Evolutionary conservation across 345 rosid species (phyloP).

Genomic region (Pistacia atlantica): DNA sequence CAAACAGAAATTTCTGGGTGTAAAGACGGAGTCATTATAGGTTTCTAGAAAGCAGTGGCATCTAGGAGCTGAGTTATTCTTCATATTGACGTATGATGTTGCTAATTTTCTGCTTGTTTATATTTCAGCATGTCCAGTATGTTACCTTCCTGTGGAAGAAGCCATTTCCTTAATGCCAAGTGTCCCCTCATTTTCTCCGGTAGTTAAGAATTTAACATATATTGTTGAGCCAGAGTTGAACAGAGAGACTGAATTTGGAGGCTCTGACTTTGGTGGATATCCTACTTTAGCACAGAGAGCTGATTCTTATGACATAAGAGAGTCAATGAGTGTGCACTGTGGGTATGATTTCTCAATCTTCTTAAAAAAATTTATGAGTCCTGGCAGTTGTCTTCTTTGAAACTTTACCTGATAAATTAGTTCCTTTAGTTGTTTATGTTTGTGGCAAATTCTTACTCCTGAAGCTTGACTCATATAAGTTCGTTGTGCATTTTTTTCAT

Average conservation of each 20-base stretch:
- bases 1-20: not conserved
- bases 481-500: conserved; percentile 7
- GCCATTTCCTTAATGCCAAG: conserved; percentile 88
- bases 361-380: not conserved
- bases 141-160: conserved; percentile 96
- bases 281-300: conserved; percentile 80
- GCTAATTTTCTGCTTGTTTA: conserved; percentile 29
- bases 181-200: conserved; percentile 80
- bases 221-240: conserved; percentile 64
- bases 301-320: conserved; percentile 81
- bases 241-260: conserved; percentile 80
- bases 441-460: conserved; percentile 12
- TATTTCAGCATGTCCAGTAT: conserved; percentile 91
- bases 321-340: conserved; percentile 84
- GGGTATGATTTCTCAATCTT: conserved; percentile 59
- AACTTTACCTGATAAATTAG: not conserved
- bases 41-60: conserved; percentile 1
- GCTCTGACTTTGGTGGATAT: conserved; percentile 97
- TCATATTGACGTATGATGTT: not conserved
- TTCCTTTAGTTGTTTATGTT: not conserved
- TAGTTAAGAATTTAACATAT: conserved; percentile 71
- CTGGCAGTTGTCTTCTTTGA: conserved; percentile 6
- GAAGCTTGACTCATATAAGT: not conserved
- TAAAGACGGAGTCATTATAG: not conserved
- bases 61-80: not conserved